A percentile compares a stretch with the other conserved stretches of the same genome.
These are phyloP conservation scores for Syncephalis plumigaleata DNA, from an alignment of 371 early-diverging fungal genomes.

Conservation along the genomic window DNA sequence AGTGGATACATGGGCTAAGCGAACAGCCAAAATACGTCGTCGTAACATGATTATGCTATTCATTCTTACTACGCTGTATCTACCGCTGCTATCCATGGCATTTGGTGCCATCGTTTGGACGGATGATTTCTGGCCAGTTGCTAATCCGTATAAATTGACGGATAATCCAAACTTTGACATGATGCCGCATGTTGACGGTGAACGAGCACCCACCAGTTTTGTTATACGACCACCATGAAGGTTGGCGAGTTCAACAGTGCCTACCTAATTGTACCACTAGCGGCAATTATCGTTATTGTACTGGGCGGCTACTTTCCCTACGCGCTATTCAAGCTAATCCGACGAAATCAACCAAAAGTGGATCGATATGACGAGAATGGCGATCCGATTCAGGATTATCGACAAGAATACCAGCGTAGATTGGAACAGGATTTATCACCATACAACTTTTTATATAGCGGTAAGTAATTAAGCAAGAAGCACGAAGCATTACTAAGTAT, in stretches of 20 bases:
- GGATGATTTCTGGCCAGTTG: slow-evolving; percentile 30
- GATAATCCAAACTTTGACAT: slow-evolving; percentile 19
- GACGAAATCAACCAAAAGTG: slow-evolving; percentile 13
- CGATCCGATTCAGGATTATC: slow-evolving; percentile 10
- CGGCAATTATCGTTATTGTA: slow-evolving; percentile 12
- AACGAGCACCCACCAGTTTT: slow-evolving; percentile 19
- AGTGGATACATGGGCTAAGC: slow-evolving; percentile 15
- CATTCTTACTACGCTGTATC: slow-evolving; percentile 28
- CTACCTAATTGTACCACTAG: slow-evolving; percentile 23
- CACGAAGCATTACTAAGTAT: background rate
- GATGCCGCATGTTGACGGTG: slow-evolving; percentile 11
- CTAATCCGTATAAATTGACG: slow-evolving; percentile 22
- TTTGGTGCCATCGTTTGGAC: slow-evolving; percentile 34
- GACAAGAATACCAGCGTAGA: slow-evolving; percentile 18
- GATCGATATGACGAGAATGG: slow-evolving; percentile 19
- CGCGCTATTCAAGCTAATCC: slow-evolving; percentile 19
- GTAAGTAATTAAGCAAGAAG: slow-evolving; percentile 5
- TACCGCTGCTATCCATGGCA: slow-evolving; percentile 32
- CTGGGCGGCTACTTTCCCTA: slow-evolving; percentile 21
- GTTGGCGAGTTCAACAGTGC: slow-evolving; percentile 23
- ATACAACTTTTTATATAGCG: slow-evolving; percentile 32
- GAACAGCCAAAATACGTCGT: slow-evolving; percentile 11
- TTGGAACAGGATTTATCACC: slow-evolving; percentile 27
- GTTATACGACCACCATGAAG: slow-evolving; percentile 35
- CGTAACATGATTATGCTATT: slow-evolving; percentile 15